phyloP scores from a whole-genome alignment of 169 alveolate species.

The Plasmodium relictum region DNA sequence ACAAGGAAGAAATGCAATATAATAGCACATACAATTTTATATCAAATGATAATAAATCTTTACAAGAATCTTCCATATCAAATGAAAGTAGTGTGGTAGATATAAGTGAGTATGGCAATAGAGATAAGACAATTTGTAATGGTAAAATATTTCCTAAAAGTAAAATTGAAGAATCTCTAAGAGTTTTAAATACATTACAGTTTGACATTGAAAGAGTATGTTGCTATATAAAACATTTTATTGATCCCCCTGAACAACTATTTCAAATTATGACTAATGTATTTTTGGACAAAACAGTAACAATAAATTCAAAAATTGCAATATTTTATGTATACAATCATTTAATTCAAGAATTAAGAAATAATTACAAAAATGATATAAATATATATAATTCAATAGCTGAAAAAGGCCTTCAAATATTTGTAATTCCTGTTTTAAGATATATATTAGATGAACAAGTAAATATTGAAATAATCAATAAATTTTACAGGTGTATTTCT shows the following conservation, averaged over 20 bases:
- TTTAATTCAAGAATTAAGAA: slow-evolving; percentile 73
- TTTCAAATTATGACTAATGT: slow-evolving; percentile 51
- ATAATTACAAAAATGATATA: slow-evolving; percentile 49
- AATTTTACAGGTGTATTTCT: slow-evolving; percentile 63
- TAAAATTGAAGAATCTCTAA: slow-evolving; percentile 63
- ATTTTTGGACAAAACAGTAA: slow-evolving; percentile 36
- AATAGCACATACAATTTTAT: background rate
- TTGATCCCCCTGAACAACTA: slow-evolving; percentile 73
- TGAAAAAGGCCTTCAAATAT: slow-evolving; percentile 43
- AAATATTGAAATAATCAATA: slow-evolving; percentile 46
- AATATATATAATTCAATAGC: slow-evolving; percentile 48
- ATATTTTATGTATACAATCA: slow-evolving; percentile 78
- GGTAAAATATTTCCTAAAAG: slow-evolving; percentile 44
- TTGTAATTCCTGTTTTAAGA: slow-evolving; percentile 67
- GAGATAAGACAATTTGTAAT: background rate
- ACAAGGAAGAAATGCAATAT: background rate
- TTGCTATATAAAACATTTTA: slow-evolving; percentile 74
- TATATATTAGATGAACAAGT: slow-evolving; percentile 25
- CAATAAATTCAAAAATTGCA: slow-evolving; percentile 59
- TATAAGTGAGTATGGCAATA: slow-evolving; percentile 4
- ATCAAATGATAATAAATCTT: slow-evolving; percentile 9
- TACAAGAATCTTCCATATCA: slow-evolving; percentile 34
- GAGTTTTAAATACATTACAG: slow-evolving; percentile 67
- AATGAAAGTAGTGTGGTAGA: slow-evolving; percentile 2
- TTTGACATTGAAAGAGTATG: slow-evolving; percentile 76